Percentiles rank a stretch among this genome's conserved stretches.
phyloP scores from a whole-genome alignment of 176 grass and related monocot species.

The Eleusine coracana region DNA sequence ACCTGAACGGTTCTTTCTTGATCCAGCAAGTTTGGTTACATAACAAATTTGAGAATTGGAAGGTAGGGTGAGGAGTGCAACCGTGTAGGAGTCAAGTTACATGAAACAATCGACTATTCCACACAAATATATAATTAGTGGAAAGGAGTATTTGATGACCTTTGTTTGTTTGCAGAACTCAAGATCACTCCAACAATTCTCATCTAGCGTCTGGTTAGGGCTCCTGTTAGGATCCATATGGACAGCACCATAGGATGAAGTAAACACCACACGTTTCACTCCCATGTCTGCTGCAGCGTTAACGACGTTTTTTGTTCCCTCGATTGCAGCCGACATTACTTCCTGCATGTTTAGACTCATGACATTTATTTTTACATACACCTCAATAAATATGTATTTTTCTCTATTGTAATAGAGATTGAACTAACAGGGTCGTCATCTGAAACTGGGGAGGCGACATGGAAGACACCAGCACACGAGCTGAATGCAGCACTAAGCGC shows the following conservation, averaged over 20 bases:
- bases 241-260: conserved; percentile 33
- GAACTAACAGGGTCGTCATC: conserved; percentile 4
- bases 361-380: not conserved
- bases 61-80: too few species aligned
- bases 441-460: conserved; percentile 53
- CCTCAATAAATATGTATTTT: not conserved
- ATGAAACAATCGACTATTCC: too few species aligned
- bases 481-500: conserved; percentile 30
- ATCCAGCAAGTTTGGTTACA: too few species aligned
- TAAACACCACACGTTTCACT: conserved; percentile 24
- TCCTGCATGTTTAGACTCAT: not conserved
- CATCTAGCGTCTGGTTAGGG: conserved; percentile 27
- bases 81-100: too few species aligned
- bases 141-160: not conserved
- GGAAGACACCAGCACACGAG: conserved; percentile 60
- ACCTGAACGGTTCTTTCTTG: too few species aligned
- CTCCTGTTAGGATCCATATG: conserved; percentile 34
- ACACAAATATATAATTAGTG: too few species aligned
- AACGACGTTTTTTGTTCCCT: conserved; percentile 22
- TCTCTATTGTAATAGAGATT: not conserved
- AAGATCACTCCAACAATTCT: conserved; percentile 44
- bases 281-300: conserved; percentile 27
- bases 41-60: too few species aligned
- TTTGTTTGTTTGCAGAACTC: conserved; percentile 20
- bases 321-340: not conserved